phyloP scores from a whole-genome alignment of 176 grass and related monocot genomes.

The Rhynchospora breviuscula region DNA sequence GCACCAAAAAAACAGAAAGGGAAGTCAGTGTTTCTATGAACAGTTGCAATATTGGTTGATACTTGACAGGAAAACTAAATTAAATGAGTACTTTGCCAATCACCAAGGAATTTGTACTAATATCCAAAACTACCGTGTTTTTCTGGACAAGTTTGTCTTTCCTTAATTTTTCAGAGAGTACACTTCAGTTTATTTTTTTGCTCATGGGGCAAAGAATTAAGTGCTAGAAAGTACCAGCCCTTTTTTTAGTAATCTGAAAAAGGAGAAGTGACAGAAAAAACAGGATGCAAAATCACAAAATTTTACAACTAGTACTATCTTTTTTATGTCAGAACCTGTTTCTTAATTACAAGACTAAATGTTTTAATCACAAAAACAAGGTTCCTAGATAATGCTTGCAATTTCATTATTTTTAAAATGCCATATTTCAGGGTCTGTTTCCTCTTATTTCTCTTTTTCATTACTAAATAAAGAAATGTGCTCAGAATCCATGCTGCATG shows the following conservation, averaged over 20 bases:
- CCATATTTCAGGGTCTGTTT: not conserved
- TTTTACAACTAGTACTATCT: not conserved
- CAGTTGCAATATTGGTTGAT: not conserved
- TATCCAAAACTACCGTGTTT: not conserved
- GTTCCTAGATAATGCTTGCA: not conserved
- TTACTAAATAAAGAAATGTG: not conserved
- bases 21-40: conserved; percentile 10
- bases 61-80: not conserved
- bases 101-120: not conserved
- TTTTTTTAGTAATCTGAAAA: not conserved
- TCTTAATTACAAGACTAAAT: not conserved
- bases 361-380: not conserved
- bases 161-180: not conserved
- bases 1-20: not conserved
- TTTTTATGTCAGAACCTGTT: not conserved
- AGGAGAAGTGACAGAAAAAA: not conserved
- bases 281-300: not conserved
- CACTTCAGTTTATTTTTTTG: not conserved
- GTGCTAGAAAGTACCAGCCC: not conserved
- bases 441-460: not conserved
- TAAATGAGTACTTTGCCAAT: not conserved
- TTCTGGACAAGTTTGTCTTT: not conserved
- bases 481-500: not conserved
- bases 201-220: not conserved
- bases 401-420: not conserved